Percentiles rank a stretch among this genome's conserved stretches.
Evolutionary conservation across 805 yeast species (phyloP).

Genomic region (Torulaspora delbrueckii): DNA sequence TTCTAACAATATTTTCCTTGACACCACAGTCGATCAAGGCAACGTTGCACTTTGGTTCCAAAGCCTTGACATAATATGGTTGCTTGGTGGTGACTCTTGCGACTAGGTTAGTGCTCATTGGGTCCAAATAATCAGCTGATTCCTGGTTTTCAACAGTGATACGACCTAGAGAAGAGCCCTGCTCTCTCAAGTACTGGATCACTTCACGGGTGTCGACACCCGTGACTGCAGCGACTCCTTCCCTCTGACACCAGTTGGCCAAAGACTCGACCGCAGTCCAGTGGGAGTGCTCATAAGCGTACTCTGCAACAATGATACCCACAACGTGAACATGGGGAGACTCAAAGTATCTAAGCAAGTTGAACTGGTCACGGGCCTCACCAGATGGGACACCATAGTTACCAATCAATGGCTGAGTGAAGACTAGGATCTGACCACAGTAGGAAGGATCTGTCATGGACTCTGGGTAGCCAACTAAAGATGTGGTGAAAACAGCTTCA

Average conservation of each 20-base stretch:
- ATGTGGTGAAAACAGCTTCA: slow-evolving; percentile 97
- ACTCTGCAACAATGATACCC: slow-evolving; percentile 95
- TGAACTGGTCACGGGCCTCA: slow-evolving; percentile 72
- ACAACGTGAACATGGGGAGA: slow-evolving; percentile 87
- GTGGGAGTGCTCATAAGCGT: slow-evolving; percentile 92
- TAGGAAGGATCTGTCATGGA: slow-evolving; percentile 99
- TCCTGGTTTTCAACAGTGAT: slow-evolving; percentile 61
- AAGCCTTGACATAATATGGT: slow-evolving; percentile 82
- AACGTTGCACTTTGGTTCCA: slow-evolving; percentile 49
- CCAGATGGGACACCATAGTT: slow-evolving; percentile 97
- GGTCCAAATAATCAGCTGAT: slow-evolving; percentile 67
- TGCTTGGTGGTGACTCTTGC: slow-evolving; percentile 92
- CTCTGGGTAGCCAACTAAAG: slow-evolving; percentile 97
- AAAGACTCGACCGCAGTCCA: slow-evolving; percentile 99
- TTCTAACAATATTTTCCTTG: slow-evolving; percentile 93
- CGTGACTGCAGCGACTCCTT: slow-evolving; percentile 91
- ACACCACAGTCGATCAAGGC: slow-evolving; percentile 98
- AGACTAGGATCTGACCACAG: slow-evolving; percentile 92
- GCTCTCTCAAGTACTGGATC: slow-evolving; percentile 89
- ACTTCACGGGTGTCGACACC: slow-evolving; percentile 97
- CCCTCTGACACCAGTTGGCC: slow-evolving; percentile 93
- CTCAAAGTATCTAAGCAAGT: slow-evolving; percentile 85
- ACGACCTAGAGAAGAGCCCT: slow-evolving; percentile 90
- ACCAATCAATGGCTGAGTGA: slow-evolving; percentile 96
- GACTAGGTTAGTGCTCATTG: slow-evolving; percentile 84